These are phyloP conservation scores for Avena insularis DNA, from an alignment of 176 grass and related monocot genomes.

Conservation along the genomic window DNA sequence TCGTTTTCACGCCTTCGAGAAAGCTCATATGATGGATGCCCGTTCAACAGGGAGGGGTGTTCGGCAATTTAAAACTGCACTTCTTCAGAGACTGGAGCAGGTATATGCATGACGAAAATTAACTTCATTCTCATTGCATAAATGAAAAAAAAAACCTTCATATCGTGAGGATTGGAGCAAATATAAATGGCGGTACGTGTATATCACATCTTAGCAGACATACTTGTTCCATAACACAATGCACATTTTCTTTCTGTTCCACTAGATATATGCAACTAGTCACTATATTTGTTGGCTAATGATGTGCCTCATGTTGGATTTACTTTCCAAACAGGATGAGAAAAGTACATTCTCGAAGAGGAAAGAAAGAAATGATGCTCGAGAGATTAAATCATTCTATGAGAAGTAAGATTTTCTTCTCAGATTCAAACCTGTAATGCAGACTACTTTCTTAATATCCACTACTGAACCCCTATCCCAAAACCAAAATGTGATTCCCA, in stretches of 20 bases:
- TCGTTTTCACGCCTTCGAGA: constrained; percentile 95
- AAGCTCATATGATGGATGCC: constrained; percentile 74
- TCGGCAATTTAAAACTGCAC: constrained; percentile 87
- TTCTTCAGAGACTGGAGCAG: constrained; percentile 92
- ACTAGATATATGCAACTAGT: constrained; percentile 10
- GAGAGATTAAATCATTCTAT: constrained; percentile 78
- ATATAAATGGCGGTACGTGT: not conserved
- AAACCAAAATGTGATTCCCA: constrained; percentile 13
- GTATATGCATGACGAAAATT: constrained; percentile 47
- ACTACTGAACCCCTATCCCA: not conserved
- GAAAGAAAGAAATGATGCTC: constrained; percentile 82
- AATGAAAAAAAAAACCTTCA: constrained; percentile 11
- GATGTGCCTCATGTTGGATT: constrained; percentile 28
- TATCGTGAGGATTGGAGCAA: constrained; percentile 9
- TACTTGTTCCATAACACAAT: not conserved
- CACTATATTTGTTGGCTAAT: constrained; percentile 33
- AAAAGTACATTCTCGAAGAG: constrained; percentile 54
- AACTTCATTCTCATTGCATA: constrained; percentile 9
- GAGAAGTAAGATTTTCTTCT: constrained; percentile 62
- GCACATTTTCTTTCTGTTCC: not conserved
- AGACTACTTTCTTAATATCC: constrained; percentile 30
- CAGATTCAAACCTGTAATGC: not conserved
- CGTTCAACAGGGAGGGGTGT: constrained; percentile 76
- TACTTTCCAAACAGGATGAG: constrained; percentile 68
- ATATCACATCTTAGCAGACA: constrained; percentile 15